Base-by-base conservation (phyloP, 2,329 filamentous ascomycete genomes). In the Elsinoe fawcettii region DNA sequence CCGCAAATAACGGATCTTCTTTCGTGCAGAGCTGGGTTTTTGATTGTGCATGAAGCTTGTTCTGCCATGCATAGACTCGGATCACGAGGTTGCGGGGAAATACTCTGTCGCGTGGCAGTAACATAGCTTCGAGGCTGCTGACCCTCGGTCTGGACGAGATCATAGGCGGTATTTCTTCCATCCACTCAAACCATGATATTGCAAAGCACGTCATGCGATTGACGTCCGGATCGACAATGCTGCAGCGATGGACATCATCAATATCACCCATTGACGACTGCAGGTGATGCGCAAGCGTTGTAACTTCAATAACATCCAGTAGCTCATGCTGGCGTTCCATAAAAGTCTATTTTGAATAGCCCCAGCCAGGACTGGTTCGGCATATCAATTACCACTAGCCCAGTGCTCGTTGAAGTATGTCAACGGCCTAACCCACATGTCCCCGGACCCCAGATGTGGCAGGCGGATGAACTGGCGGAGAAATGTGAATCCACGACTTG, bases 401-500 rank as follows among this genome's bases (percentile, higher is more conserved):
- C 34, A 37, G 11, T 12, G 9, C 3, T 37, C 34, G 16, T 44
- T 12, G n/a, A 44, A 44, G 16, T 44, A 20, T 20, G 5, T 44
- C 3, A 9, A 44, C 16, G 16, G 27, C 46, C 16, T 34, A 51
- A 51, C 30, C 46, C 25, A 14, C 25, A 16, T 16, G 23, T 7
- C 25, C 46, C 46, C 46, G 46, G 46, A 32, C 27, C 43, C 43
- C 43, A 47, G 43, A 30, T 32, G 46, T 12, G 14, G 14, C 46
- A 6, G 25, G 16, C n/a, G 46, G 16, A 51, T 32, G 25, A 51
- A 34, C 16, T 47, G 22, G 23, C 46, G 46, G 46, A 51, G 46
- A 34, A 51, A 51, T 32, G 5, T n/a, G 27, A 51, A 51, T 51
- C 30, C 46, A 32, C 30, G 8, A 34, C 46, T 51, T 51, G 46